Conservation (phyloP, 1,284 basidiomycete species). For the Cryptococcus wingfieldii region DNA sequence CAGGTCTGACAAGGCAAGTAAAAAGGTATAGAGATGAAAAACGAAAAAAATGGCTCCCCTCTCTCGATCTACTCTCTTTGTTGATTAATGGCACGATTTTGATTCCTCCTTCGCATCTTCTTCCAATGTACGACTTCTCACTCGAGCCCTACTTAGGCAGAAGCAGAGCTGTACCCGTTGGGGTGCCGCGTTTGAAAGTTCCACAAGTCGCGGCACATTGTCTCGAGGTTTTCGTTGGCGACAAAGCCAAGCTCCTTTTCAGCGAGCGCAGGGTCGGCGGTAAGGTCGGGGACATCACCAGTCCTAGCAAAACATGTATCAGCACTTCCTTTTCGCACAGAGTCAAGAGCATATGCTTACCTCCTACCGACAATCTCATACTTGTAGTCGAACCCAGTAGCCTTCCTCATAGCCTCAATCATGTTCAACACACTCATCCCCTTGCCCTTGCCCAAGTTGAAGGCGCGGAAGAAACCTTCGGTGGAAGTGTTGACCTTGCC, state of each 20-base stretch:
- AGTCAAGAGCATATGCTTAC: slow-evolving; percentile 51
- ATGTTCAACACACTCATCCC: slow-evolving; percentile 93
- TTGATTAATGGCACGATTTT: no score
- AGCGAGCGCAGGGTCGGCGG: slow-evolving; percentile 86
- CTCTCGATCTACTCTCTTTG: no score
- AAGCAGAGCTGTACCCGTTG: slow-evolving; percentile 56
- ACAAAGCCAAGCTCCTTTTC: slow-evolving; percentile 93
- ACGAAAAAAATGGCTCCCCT: no score
- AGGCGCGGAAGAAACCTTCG: slow-evolving; percentile 71
- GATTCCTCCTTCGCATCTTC: no score
- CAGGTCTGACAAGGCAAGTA: no score
- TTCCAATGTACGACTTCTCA: no score
- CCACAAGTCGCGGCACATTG: slow-evolving; percentile 89
- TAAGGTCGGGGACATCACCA: slow-evolving; percentile 95
- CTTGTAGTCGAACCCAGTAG: slow-evolving; percentile 81
- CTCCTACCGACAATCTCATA: slow-evolving; percentile 85
- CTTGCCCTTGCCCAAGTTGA: slow-evolving; percentile 91
- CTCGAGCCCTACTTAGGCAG: no score
- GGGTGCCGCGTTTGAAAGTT: slow-evolving; percentile 87
- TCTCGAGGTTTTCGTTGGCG: slow-evolving; percentile 72
- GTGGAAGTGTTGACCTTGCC: slow-evolving; percentile 38
- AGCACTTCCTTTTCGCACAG: background rate
- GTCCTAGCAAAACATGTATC: slow-evolving; percentile 53
- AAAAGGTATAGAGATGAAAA: no score
- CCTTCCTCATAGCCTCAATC: slow-evolving; percentile 90